Conservation (phyloP, 805 yeast species). For the Candida boleticola region DNA sequence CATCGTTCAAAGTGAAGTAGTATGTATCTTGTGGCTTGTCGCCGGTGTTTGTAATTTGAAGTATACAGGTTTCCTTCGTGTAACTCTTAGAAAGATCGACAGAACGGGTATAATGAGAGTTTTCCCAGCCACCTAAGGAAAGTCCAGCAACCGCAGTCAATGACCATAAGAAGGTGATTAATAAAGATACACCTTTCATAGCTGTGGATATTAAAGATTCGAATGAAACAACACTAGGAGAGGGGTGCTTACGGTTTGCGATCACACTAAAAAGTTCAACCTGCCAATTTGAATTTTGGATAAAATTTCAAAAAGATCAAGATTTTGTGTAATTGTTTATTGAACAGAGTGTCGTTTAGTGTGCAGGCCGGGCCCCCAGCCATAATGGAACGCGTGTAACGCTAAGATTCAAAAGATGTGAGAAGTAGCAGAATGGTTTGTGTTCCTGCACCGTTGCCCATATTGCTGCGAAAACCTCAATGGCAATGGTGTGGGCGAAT, state of each 20-base stretch:
- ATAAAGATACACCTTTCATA: not conserved
- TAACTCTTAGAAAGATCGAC: conserved; percentile 69
- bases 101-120: conserved; percentile 51
- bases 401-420: too few relatives aligned
- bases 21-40: conserved; percentile 53
- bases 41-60: conserved; percentile 60
- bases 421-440: too few relatives aligned
- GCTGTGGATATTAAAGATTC: too few relatives aligned
- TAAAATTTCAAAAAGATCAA: not conserved
- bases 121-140: conserved; percentile 45
- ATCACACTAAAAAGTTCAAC: too few relatives aligned
- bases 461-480: too few relatives aligned
- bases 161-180: conserved; percentile 3
- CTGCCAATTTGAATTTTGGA: too few relatives aligned
- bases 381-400: too few relatives aligned
- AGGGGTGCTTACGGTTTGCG: too few relatives aligned
- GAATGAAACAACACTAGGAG: too few relatives aligned
- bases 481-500: too few relatives aligned
- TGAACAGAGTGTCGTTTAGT: conserved; percentile 5
- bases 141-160: conserved; percentile 5
- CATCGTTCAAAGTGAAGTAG: conserved; percentile 52
- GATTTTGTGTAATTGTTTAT: conserved; percentile 1
- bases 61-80: conserved; percentile 55
- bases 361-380: too few relatives aligned
- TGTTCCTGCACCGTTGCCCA: too few relatives aligned